phyloP scores from a whole-genome alignment of 768 basidiomycete genomes.

The Lactarius deliciosus region DNA sequence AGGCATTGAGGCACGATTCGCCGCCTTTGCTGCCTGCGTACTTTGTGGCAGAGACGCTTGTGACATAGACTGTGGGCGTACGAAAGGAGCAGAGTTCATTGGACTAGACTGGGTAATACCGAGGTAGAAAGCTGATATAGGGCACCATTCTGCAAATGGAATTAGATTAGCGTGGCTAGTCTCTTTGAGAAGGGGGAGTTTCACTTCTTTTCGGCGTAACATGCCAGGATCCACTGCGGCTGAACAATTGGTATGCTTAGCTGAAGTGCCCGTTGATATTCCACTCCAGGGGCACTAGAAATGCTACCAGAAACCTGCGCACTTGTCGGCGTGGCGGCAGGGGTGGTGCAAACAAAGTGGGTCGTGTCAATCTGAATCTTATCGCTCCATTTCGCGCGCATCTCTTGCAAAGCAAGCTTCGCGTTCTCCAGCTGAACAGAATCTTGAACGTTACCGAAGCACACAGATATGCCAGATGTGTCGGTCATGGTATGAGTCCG shows the following conservation, averaged over 20 bases:
- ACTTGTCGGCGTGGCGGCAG: slow-evolving; percentile 63
- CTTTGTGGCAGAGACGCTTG: slow-evolving; percentile 51
- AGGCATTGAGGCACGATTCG: slow-evolving; percentile 70
- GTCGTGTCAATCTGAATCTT: slow-evolving; percentile 97
- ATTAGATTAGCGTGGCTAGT: slow-evolving; percentile 14
- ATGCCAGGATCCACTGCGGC: slow-evolving; percentile 93
- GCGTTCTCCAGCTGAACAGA: slow-evolving; percentile 72
- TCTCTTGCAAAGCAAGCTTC: slow-evolving; percentile 75
- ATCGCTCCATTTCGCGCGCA: slow-evolving; percentile 89
- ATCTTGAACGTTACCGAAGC: slow-evolving; percentile 90
- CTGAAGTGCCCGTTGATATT: slow-evolving; percentile 94
- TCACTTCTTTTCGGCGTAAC: slow-evolving; percentile 80
- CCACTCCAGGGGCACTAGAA: slow-evolving; percentile 66
- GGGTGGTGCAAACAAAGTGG: slow-evolving; percentile 95
- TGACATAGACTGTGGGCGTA: slow-evolving; percentile 75
- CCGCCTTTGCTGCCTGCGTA: slow-evolving; percentile 37
- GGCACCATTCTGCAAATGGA: slow-evolving; percentile 71
- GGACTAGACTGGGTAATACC: slow-evolving; percentile 58
- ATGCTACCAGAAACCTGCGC: slow-evolving; percentile 54
- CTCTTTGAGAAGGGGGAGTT: neutral
- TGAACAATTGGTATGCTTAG: slow-evolving; percentile 93
- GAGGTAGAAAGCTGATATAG: slow-evolving; percentile 81
- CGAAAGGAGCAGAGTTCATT: slow-evolving; percentile 40
- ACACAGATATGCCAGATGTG: slow-evolving; percentile 91
- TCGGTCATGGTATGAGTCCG: slow-evolving; percentile 94